phyloP scores from a whole-genome alignment of 2,329 filamentous ascomycete species.

The Clathrospora elynae region DNA sequence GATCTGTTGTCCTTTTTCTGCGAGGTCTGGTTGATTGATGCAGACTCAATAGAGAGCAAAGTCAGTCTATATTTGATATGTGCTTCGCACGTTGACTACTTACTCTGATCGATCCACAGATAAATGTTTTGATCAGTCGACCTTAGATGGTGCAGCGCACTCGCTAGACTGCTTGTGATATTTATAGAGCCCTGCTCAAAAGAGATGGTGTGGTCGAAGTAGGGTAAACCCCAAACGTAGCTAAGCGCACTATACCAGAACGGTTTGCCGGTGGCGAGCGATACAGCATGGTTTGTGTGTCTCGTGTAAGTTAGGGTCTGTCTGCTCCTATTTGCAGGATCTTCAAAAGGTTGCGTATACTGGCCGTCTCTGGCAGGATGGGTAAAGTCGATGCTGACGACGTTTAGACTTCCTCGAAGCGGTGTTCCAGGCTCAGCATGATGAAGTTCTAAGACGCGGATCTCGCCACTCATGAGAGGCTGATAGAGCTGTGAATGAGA shows the following conservation, averaged over 20 bases:
- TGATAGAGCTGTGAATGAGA: slow-evolving; percentile 8
- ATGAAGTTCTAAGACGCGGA: slow-evolving; percentile 28
- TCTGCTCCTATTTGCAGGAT: slow-evolving; percentile 2
- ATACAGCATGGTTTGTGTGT: slow-evolving; percentile 28
- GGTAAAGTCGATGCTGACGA: slow-evolving; percentile 27
- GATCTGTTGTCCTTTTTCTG: slow-evolving; percentile 34
- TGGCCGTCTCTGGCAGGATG: slow-evolving; percentile 15
- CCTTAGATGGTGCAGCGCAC: slow-evolving; percentile 24
- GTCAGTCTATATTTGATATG: too few species aligned
- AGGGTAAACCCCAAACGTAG: slow-evolving; percentile 30
- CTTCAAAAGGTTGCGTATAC: not conserved
- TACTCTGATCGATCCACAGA: slow-evolving; percentile 34
- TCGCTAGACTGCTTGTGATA: slow-evolving; percentile 26
- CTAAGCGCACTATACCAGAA: slow-evolving; percentile 34
- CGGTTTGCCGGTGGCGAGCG: slow-evolving; percentile 11
- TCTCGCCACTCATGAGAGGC: slow-evolving; percentile 20
- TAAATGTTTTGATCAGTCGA: slow-evolving; percentile 22
- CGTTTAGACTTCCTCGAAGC: slow-evolving; percentile 21
- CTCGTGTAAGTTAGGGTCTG: slow-evolving; percentile 8
- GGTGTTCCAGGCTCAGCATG: slow-evolving; percentile 12
- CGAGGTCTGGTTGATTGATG: slow-evolving; percentile 20
- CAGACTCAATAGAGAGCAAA: too few species aligned
- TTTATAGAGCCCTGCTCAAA: slow-evolving; percentile 13
- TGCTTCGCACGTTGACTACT: too few species aligned
- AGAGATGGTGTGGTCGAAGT: slow-evolving; percentile 19